Conservation (phyloP, 306 rosid genomes). For the Casuarina cunninghamiana region DNA sequence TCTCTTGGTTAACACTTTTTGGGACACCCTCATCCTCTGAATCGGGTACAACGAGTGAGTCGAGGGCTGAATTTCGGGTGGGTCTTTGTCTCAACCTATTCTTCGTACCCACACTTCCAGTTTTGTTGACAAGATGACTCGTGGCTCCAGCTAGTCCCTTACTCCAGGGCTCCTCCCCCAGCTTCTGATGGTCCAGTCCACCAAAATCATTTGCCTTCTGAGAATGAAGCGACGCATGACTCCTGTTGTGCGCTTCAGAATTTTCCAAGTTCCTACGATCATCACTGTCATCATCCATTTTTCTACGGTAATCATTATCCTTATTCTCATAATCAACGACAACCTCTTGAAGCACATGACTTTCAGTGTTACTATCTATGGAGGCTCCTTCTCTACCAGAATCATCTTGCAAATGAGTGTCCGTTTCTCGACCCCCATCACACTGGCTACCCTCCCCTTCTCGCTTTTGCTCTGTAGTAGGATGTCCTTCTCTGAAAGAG, state of each 20-base stretch:
- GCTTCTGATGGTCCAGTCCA: not conserved
- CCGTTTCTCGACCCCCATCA: constrained; percentile 30
- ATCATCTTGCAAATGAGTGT: constrained; percentile 37
- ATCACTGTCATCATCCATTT: constrained; percentile 30
- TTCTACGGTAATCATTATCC: constrained; percentile 25
- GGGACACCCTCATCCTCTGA: constrained; percentile 47
- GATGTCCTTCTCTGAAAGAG: constrained; percentile 31
- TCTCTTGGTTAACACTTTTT: not conserved
- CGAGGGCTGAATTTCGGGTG: constrained; percentile 64
- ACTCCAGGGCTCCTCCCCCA: constrained; percentile 44
- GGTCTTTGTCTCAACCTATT: constrained; percentile 81
- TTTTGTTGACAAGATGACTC: constrained; percentile 38
- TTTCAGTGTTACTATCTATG: constrained; percentile 34
- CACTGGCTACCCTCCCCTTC: constrained; percentile 22
- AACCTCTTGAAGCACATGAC: constrained; percentile 21
- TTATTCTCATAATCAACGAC: constrained; percentile 40
- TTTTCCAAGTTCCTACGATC: constrained; percentile 21
- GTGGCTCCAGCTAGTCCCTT: constrained; percentile 45
- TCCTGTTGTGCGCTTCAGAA: constrained; percentile 35
- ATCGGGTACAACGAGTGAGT: constrained; percentile 45
- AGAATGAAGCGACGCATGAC: constrained; percentile 26
- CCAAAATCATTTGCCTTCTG: not conserved
- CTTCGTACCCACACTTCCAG: constrained; percentile 54
- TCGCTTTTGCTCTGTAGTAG: constrained; percentile 23
- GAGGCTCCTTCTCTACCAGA: constrained; percentile 29